Base-by-base conservation (phyloP, 2,329 filamentous ascomycete species). In the Sphaerulina vaccinii region DNA sequence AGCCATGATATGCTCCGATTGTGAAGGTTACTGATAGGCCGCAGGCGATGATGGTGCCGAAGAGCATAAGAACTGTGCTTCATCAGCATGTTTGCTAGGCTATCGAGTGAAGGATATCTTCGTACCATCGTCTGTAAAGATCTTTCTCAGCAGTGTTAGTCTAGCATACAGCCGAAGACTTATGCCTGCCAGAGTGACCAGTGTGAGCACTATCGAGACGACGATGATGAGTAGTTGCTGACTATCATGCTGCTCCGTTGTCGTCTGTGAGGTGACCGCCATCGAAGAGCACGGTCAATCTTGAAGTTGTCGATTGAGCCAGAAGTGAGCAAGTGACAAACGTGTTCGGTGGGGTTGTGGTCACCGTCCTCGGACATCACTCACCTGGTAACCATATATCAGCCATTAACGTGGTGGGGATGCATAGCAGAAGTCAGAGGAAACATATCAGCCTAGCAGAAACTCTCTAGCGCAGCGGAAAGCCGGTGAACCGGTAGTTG, bases 91-190 rank as follows among this genome's bases (percentile, higher is more conserved):
- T 35, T 18, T 50, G n/a, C 19, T 22, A 9, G 22, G 15, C 7
- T 19, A 2, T 43, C 8, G 27, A 27, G 46, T 3, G 22, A 21
- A 40, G n/a, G 11, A 11, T n/a, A 32, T 7, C 21, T 19, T 23
- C 55, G 15, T 44, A 57, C 56, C 48, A 49, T 58, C 56, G 27
- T 58, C 56, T 18, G 38, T n/a, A 15, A 58, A 58, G 10, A 49
- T n/a, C 48, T 54, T 58, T 5, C 55, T 19, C 23, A 50, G 41
- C 22, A 58, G 32, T 15, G 39, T 44, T 7, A 56, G 13, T 21
- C 56, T 38, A 15, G 51, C 33, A 16, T 58, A 56, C 5, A 54
- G 21, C 15, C 56, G 48, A 5, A 58, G 46, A 39, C 44, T 52
- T n/a, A 50, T 54, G 0, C 48, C 51, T 2, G 52, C n/a, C 4